Conservation (phyloP, 2,329 filamentous ascomycete species). For the Monilinia fructigena region DNA sequence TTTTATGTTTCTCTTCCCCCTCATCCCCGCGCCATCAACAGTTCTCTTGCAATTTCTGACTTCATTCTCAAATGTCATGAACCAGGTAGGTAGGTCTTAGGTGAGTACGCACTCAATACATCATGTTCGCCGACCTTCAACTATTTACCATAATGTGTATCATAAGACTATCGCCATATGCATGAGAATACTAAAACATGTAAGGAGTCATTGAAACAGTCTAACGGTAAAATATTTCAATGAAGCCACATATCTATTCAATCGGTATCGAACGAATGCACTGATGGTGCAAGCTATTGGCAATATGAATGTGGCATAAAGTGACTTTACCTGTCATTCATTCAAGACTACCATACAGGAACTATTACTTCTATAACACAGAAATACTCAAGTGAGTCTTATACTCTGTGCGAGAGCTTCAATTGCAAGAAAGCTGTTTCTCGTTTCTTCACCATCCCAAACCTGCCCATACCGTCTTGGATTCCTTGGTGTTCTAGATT, state of each 20-base stretch:
- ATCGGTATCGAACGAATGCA: no score
- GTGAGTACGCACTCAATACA: no score
- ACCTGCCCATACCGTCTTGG: slow-evolving; percentile 5
- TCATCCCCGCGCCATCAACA: background rate
- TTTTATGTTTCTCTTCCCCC: slow-evolving; percentile 6
- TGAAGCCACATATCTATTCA: background rate
- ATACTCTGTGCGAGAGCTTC: background rate
- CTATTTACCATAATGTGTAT: no score
- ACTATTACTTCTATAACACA: background rate
- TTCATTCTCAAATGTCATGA: no score
- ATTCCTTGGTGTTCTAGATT: background rate
- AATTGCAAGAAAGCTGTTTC: background rate
- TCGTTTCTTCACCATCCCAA: background rate
- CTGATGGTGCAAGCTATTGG: background rate
- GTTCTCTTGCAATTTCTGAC: no score
- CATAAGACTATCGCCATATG: background rate
- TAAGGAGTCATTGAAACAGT: background rate
- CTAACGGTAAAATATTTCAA: background rate
- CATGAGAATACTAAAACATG: background rate
- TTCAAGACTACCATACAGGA: background rate
- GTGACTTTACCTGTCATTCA: background rate
- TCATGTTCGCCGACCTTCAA: no score
- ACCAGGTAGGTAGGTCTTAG: no score
- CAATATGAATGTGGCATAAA: background rate
- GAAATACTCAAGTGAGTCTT: slow-evolving; percentile 3